Evolutionary conservation across 257 asterid genomes (phyloP), one percentile per base, ranked within the genome.

Genomic region (Fraxinus americana): DNA sequence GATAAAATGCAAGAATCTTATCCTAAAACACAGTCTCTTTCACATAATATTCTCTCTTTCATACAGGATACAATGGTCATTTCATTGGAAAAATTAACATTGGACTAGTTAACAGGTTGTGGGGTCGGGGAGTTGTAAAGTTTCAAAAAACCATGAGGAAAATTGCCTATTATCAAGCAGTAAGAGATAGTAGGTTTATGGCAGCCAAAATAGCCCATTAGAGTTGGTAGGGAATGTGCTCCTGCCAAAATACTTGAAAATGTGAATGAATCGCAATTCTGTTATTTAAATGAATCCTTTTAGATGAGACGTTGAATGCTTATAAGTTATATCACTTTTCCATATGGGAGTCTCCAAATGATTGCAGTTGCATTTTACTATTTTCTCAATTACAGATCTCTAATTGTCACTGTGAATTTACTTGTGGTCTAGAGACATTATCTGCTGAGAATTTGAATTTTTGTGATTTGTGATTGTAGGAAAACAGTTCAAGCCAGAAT

Each of bases 401-500:
- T 17, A 6, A 72, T 2, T 32, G 38, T 48, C 73, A 65, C 29
- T 13, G 61, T 66, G 71, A 41, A 41, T 41, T 41, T 41, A 41
- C 48, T 29, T n/a, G 23, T 71, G 66, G 52, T 67, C 38, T n/a
- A 59, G 30, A 38, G 32, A 66, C 13, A 25, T 41, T 34, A 11
- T n/a, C 67, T 12, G 0, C 17, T 25, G 25, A 16, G 63, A 67
- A 61, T 30, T 68, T 74, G 74, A 76, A 32, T 43, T 19, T 73
- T 70, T 65, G 52, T 63, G 27, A 54, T 75, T 80, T 82, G 41
- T 67, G 41, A n/a, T 65, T 80, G 71, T 90, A 91, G 98, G 96
- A 89, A 75, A 91, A 84, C 73, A 81, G 86, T 57, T 76, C 87
- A 32, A 75, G 81, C 85, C 88, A 85, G 89, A 82, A 76, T 70